Base-by-base conservation (phyloP, 1,284 basidiomycete genomes). In the Heterobasidion occidentale region DNA sequence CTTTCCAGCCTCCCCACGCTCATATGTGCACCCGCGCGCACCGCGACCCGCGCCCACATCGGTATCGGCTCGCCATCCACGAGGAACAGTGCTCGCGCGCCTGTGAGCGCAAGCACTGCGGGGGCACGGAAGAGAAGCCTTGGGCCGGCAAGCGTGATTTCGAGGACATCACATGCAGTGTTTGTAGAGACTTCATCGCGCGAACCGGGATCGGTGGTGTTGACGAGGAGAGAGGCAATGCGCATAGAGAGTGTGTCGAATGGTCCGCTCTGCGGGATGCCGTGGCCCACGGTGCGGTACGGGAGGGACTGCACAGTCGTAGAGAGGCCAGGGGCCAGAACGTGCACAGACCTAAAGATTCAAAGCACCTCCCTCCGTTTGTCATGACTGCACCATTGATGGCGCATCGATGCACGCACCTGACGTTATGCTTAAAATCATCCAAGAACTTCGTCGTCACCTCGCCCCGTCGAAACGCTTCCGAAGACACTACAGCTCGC, bases 211-310 rank as follows among this genome's bases (percentile, higher is more conserved):
- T 27, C 27, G 27, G 27, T 27, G 5, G 1, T 27, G 5, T 27
- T 27, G 27, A 79, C 82, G 12, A 90, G 71, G 38, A 80, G 60
- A 62, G 89, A 89, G 11, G 80, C 86, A 0, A 75, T 71, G 46
- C 76, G 70, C 64, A 86, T 81, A 0, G 85, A 80, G 7, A 83
- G 67, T 9, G 72, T 63, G 64, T 90, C 88, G 77, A 85, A 83
- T 0, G 86, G 81, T 0, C 88, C 88, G 57, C 81, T 80, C n/a
- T 72, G 76, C 0, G 88, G 88, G 9, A 89, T 77, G 12, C 88
- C 87, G 46, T 80, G 70, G 0, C 82, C 80, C 1, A 79, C 71
- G 0, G 66, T 68, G 14, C 88, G 74, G 1, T 81, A 81, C 2
- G 85, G 84, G 19, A 81, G 74, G 63, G 88, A 84, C 64, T 90